Base-by-base conservation (phyloP, 73 alveolate genomes). In the Tetrahymena borealis region DNA sequence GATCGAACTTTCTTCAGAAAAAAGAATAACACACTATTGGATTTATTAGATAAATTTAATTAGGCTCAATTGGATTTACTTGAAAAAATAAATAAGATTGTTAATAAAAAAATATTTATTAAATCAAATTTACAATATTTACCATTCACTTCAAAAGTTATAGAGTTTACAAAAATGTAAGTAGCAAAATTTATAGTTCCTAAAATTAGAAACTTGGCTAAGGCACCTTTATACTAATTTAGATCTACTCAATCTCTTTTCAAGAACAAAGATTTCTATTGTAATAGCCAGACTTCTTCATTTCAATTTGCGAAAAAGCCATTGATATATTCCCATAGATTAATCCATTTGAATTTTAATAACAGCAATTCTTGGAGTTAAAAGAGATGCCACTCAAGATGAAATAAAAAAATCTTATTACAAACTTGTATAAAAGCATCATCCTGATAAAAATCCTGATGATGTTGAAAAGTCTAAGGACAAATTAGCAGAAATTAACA, bases 381-480 rank as follows among this genome's bases (percentile, higher is more conserved):
- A 90, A 33, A 94, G 95, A 39, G 97, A 95, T 38, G 97, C 99
- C 7, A 85, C 99, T 32, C 93, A 95, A 38, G 96, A 92, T 77
- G 99, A 98, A 39, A 96, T 98, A 39, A 98, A 98, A 92, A 96
- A 97, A 94, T 97, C 98, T 40, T 98, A 98, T 94, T 98, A 97
- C 94, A 95, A 96, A 94, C 94, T 96, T 40, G 98, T 99, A 1
- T 96, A 96, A 90, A 94, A 95, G 91, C 97, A 95, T 91, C 99
- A 98, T 90, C 99, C 99, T 33, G 99, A 98, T 96, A 97, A 96
- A 78, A 98, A 97, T 95, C 95, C 95, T 24, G 90, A 91, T 18
- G 85, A 60, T 60, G 85, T 16, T 7, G 78, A 93, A 33, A 98
- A 96, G 78, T 99, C 99, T 1, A 98, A 97, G 94, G 99, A 96